A percentile compares a stretch with the other conserved stretches of the same genome.
Evolutionary conservation across 441 rosid genomes (phyloP).

Genomic region (Gossypium laxum): DNA sequence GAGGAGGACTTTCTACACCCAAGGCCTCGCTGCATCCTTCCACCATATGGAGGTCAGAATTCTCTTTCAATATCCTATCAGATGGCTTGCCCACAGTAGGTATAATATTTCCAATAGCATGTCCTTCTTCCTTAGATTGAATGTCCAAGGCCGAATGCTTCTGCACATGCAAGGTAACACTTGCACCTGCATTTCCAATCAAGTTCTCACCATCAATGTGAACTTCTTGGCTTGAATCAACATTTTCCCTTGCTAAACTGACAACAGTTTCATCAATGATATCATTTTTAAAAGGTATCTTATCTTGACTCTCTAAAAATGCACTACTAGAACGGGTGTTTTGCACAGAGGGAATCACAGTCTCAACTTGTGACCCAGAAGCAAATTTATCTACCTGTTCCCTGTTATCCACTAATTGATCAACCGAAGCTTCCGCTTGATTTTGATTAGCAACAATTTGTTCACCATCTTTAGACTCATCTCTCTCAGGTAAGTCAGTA

Average conservation of each 20-base stretch:
- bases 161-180: constrained; percentile 18
- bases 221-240: constrained; percentile 14
- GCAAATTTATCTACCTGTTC: constrained; percentile 25
- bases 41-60: constrained; percentile 23
- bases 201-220: constrained; percentile 20
- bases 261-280: constrained; percentile 17
- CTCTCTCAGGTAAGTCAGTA: constrained; percentile 21
- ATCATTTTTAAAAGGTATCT: constrained; percentile 23
- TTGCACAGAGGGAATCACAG: constrained; percentile 17
- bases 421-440: constrained; percentile 22
- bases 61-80: constrained; percentile 21
- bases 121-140: constrained; percentile 27
- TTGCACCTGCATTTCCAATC: constrained; percentile 25
- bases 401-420: constrained; percentile 27
- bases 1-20: constrained; percentile 12
- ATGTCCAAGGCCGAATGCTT: constrained; percentile 20
- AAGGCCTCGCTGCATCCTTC: constrained; percentile 29
- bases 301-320: constrained; percentile 29
- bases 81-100: constrained; percentile 26
- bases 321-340: constrained; percentile 19
- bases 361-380: constrained; percentile 34
- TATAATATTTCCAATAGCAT: constrained; percentile 15
- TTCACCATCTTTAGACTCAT: constrained; percentile 16
- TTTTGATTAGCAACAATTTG: constrained; percentile 19
- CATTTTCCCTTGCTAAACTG: constrained; percentile 25